phyloP scores from a whole-genome alignment of 1,284 basidiomycete genomes.

The Ceratobasidium sp. region DNA sequence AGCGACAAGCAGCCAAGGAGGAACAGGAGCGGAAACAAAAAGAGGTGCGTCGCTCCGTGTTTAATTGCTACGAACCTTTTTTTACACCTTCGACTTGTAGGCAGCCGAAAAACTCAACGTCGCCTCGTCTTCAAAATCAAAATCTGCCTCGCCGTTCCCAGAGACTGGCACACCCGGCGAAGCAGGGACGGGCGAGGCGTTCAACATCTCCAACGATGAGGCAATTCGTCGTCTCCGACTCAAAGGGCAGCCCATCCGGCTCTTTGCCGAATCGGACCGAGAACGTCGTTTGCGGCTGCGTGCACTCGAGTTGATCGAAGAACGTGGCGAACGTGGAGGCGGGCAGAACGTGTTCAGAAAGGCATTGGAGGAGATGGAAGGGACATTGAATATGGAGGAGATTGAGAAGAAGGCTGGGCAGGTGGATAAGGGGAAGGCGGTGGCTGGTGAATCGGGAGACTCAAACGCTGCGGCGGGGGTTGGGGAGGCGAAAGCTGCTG shows the following conservation, averaged over 20 bases:
- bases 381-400: slow-evolving; percentile 66
- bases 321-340: slow-evolving; percentile 74
- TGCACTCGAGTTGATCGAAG: slow-evolving; percentile 94
- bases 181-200: slow-evolving; percentile 56
- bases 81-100: slow-evolving; percentile 14
- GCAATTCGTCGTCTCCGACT: slow-evolving; percentile 87
- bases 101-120: slow-evolving; percentile 27
- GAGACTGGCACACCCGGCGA: slow-evolving; percentile 53
- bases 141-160: slow-evolving; percentile 51
- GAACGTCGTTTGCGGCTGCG: slow-evolving; percentile 90
- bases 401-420: slow-evolving; percentile 52
- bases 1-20: slow-evolving; percentile 56
- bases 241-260: slow-evolving; percentile 93
- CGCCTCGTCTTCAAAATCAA: slow-evolving; percentile 43
- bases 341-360: slow-evolving; percentile 96
- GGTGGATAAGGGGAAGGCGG: slow-evolving; percentile 72
- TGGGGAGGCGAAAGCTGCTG: slow-evolving; percentile 47
- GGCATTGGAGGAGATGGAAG: slow-evolving; percentile 92
- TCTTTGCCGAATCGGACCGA: slow-evolving; percentile 96
- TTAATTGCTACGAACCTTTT: slow-evolving; percentile 54
- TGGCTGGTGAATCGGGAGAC: slow-evolving; percentile 60
- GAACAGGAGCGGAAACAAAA: slow-evolving; percentile 42
- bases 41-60: slow-evolving; percentile 55
- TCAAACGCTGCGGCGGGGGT: slow-evolving; percentile 51
- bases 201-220: slow-evolving; percentile 95